Evolutionary conservation across 2,329 filamentous ascomycete species (phyloP).

Genomic region (Pseudohalonectria lignicola): DNA sequence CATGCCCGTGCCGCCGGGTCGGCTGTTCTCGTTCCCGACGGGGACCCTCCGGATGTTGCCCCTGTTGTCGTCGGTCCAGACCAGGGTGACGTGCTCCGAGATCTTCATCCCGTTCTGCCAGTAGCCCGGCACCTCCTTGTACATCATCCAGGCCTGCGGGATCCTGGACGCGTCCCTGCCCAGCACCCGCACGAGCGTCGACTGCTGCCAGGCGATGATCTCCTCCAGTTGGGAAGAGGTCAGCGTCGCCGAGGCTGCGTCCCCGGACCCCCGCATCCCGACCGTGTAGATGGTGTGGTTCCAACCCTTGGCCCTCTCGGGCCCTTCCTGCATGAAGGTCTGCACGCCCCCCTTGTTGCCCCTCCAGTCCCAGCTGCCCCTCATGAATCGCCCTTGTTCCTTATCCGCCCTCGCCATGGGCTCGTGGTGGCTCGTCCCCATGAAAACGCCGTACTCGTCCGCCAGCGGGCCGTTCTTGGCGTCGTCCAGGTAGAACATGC

Average conservation of each 20-base stretch:
- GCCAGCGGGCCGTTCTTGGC: slow-evolving; percentile 37
- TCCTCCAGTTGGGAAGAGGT: slow-evolving; percentile 25
- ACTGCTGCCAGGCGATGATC: slow-evolving; percentile 27
- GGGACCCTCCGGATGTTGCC: slow-evolving; percentile 50
- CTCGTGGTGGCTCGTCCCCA: slow-evolving; percentile 47
- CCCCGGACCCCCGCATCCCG: slow-evolving; percentile 42
- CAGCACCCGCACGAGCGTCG: slow-evolving; percentile 8
- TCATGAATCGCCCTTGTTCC: slow-evolving; percentile 14
- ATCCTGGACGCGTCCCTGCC: slow-evolving; percentile 17
- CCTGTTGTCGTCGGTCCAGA: slow-evolving; percentile 55
- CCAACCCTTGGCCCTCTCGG: slow-evolving; percentile 34
- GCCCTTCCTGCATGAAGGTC: slow-evolving; percentile 40
- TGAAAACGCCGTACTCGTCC: slow-evolving; percentile 44
- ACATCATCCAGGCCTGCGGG: slow-evolving; percentile 47
- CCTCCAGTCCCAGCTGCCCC: slow-evolving; percentile 43
- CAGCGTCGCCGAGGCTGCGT: slow-evolving; percentile 34
- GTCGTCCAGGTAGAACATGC: slow-evolving; percentile 47
- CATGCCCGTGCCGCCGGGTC: slow-evolving; percentile 46
- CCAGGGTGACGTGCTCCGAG: slow-evolving; percentile 48
- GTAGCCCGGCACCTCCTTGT: slow-evolving; percentile 46
- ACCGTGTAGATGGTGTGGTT: slow-evolving; percentile 38
- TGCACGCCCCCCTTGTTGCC: slow-evolving; percentile 40
- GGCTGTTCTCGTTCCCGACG: slow-evolving; percentile 36
- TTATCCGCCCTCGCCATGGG: slow-evolving; percentile 43
- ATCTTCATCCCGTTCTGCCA: slow-evolving; percentile 47